These are phyloP conservation scores for Eruca vesicaria DNA, from an alignment of 441 rosid species.

Conservation along the genomic window DNA sequence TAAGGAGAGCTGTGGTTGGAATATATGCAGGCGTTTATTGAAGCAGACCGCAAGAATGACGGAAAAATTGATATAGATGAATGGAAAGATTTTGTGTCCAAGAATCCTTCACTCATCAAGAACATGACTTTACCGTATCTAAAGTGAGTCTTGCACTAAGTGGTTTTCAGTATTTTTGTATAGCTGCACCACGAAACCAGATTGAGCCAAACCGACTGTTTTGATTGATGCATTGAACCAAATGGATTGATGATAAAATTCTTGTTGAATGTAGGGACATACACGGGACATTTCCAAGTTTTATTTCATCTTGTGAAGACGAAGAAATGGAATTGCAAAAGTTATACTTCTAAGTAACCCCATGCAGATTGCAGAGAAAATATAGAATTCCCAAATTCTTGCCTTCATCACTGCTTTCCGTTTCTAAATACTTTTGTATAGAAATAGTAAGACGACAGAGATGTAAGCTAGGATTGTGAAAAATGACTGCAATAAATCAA, in stretches of 20 bases:
- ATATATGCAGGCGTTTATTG: constrained; percentile 50
- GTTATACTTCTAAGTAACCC: background rate
- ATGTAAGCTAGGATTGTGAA: background rate
- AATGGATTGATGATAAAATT: background rate
- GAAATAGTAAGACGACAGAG: background rate
- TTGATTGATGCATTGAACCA: background rate
- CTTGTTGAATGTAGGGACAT: constrained; percentile 56
- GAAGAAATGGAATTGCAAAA: constrained; percentile 53
- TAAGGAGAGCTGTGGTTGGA: background rate
- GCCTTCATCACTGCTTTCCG: background rate
- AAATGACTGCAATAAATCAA: background rate
- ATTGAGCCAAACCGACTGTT: background rate
- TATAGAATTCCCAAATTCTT: background rate
- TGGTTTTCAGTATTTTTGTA: background rate
- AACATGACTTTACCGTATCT: constrained; percentile 87
- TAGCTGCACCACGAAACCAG: background rate
- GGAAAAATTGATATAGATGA: constrained; percentile 74
- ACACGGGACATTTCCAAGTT: constrained; percentile 77
- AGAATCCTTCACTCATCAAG: constrained; percentile 67
- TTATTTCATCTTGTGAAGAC: constrained; percentile 49
- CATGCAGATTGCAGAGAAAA: background rate
- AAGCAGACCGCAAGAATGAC: constrained; percentile 64
- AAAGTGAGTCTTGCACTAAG: constrained; percentile 41
- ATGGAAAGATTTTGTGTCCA: constrained; percentile 70
- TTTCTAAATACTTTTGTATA: constrained; percentile 9